Evolutionary conservation across 352 stramenopile species (phyloP).

Genomic region (Phytophthora sp.): DNA sequence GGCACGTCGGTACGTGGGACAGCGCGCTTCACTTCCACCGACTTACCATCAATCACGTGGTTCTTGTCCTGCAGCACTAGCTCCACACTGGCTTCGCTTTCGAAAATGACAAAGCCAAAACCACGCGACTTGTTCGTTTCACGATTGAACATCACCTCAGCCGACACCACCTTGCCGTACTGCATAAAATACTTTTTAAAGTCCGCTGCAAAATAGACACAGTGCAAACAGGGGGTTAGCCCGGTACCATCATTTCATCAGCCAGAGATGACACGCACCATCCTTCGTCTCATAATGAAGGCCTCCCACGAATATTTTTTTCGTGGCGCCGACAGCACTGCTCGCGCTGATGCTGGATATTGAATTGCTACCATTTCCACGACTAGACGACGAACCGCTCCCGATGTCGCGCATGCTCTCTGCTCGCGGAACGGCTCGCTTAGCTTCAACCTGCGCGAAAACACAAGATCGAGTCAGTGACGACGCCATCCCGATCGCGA

Average conservation of each 20-base stretch:
- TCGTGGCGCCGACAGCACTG: constrained; percentile 77
- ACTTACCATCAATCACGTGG: constrained; percentile 93
- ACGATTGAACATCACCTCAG: constrained; percentile 95
- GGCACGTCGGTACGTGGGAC: constrained; percentile 85
- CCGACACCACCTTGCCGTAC: constrained; percentile 92
- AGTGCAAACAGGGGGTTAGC: constrained; percentile 1
- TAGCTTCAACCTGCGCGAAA: constrained; percentile 86
- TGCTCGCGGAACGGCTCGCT: constrained; percentile 89
- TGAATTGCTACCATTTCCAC: constrained; percentile 53
- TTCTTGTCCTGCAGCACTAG: constrained; percentile 86
- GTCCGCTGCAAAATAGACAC: constrained; percentile 52
- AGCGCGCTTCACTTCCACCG: constrained; percentile 88
- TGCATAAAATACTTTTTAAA: constrained; percentile 94
- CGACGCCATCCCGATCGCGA: background rate
- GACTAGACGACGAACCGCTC: constrained; percentile 50
- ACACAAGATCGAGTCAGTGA: constrained; percentile 18
- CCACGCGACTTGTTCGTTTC: constrained; percentile 95
- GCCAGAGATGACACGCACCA: constrained; percentile 49
- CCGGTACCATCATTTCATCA: background rate
- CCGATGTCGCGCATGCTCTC: constrained; percentile 81
- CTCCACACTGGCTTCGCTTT: constrained; percentile 87
- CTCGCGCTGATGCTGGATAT: constrained; percentile 61
- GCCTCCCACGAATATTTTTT: constrained; percentile 94
- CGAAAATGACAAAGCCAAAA: constrained; percentile 95
- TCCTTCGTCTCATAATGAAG: constrained; percentile 95